These are phyloP conservation scores for Lichtheimia ornata DNA, from an alignment of 371 early-diverging fungal genomes.

Conservation along the genomic window DNA sequence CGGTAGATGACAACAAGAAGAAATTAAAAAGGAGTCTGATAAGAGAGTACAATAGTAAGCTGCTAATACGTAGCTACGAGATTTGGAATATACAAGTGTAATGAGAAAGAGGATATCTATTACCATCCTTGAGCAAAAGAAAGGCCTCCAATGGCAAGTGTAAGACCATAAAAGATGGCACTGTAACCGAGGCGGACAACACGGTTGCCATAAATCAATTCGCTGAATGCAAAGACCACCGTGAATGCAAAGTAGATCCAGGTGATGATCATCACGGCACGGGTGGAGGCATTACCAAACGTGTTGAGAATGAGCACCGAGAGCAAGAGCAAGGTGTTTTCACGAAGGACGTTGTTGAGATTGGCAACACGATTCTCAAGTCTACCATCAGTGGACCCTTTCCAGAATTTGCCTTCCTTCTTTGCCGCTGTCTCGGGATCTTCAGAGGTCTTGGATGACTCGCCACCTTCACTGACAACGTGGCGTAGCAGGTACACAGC, in stretches of 20 bases:
- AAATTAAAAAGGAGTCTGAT: too few relatives aligned
- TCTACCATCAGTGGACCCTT: neutral
- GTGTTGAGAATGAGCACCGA: slow-evolving; percentile 42
- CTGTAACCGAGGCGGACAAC: slow-evolving; percentile 39
- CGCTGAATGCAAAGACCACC: slow-evolving; percentile 35
- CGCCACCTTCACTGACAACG: slow-evolving; percentile 11
- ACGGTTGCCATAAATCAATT: slow-evolving; percentile 34
- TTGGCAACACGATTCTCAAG: slow-evolving; percentile 10
- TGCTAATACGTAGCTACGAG: too few relatives aligned
- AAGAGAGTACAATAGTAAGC: too few relatives aligned
- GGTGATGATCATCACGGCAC: slow-evolving; percentile 46
- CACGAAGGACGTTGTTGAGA: slow-evolving; percentile 33
- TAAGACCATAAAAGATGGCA: slow-evolving; percentile 36
- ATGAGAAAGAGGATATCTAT: neutral
- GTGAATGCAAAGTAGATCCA: slow-evolving; percentile 53
- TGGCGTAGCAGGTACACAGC: slow-evolving; percentile 27
- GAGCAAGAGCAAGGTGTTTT: slow-evolving; percentile 38
- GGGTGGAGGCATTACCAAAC: slow-evolving; percentile 43
- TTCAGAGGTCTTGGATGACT: slow-evolving; percentile 20
- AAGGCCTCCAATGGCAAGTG: slow-evolving; percentile 42
- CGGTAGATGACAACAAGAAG: too few relatives aligned
- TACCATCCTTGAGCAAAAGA: slow-evolving; percentile 43
- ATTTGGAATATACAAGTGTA: too few relatives aligned
- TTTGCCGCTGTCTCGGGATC: slow-evolving; percentile 21
- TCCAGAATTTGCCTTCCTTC: slow-evolving; percentile 13